Conservation (phyloP, 2,329 filamentous ascomycete species). For the Massarina eburnea region DNA sequence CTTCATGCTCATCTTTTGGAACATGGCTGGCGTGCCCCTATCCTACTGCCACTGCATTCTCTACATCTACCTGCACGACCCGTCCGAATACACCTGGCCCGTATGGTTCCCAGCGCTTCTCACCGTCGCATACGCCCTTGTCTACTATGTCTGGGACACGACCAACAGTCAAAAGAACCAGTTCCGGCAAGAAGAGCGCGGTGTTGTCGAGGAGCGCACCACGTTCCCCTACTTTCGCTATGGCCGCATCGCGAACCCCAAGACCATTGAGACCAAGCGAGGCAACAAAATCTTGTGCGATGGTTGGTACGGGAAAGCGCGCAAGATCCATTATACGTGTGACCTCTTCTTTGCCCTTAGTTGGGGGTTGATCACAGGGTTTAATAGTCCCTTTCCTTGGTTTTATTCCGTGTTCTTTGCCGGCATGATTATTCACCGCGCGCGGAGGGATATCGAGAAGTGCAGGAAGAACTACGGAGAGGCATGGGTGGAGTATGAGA, state of each 20-base stretch:
- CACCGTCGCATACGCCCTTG: slow-evolving; percentile 72
- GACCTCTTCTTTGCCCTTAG: slow-evolving; percentile 75
- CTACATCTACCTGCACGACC: slow-evolving; percentile 81
- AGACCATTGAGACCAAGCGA: slow-evolving; percentile 70
- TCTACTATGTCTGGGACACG: slow-evolving; percentile 92
- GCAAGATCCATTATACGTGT: slow-evolving; percentile 81
- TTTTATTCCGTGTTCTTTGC: slow-evolving; percentile 84
- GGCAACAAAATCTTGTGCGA: slow-evolving; percentile 79
- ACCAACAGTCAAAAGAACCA: slow-evolving; percentile 93
- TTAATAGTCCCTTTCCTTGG: slow-evolving; percentile 81
- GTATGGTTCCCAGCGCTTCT: slow-evolving; percentile 65
- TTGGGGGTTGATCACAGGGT: slow-evolving; percentile 82
- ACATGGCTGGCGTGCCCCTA: slow-evolving; percentile 85
- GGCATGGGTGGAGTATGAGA: slow-evolving; percentile 79
- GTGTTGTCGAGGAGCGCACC: slow-evolving; percentile 67
- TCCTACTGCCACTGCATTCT: slow-evolving; percentile 94
- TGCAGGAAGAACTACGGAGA: slow-evolving; percentile 80
- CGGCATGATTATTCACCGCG: slow-evolving; percentile 78
- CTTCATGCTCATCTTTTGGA: slow-evolving; percentile 99
- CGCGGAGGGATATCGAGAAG: slow-evolving; percentile 71
- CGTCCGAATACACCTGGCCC: slow-evolving; percentile 76
- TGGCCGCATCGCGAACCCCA: slow-evolving; percentile 79
- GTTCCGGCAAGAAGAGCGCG: slow-evolving; percentile 79
- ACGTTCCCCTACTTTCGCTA: slow-evolving; percentile 91
- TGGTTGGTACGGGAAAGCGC: slow-evolving; percentile 74